Evolutionary conservation across 2,329 filamentous ascomycete species (phyloP), one percentile per base, ranked within the genome.

Genomic region (Xylaria sp.): DNA sequence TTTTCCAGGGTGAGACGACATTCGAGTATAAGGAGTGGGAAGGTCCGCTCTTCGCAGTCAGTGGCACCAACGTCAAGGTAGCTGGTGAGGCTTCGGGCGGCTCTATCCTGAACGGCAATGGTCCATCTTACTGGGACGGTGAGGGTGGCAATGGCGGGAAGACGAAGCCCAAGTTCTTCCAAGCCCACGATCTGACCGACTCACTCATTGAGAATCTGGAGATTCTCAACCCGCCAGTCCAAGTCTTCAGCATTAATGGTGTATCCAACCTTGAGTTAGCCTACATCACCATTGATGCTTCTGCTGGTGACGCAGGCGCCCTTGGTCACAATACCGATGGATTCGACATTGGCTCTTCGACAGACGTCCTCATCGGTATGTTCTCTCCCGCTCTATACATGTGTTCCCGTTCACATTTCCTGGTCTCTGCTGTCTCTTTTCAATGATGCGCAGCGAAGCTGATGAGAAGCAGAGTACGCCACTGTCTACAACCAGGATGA

Each of bases 401-500:
- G 20, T 20, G 10, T 10, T 18, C 12, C n/a, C 10, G 20, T 18
- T 48, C 8, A 9, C 20, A 7, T 20, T 48, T n/a, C 5, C 41
- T 8, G 41, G 15, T 46, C 41, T 46, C 41, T 37, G 8, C 8
- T 37, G 10, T 37, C 8, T 37, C 18, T 8, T 18, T n/a, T 5
- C 41, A 18, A 46, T 46, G 15, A 13, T 50, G 20, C 8, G 20
- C 46, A 25, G 9, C 20, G 46, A 12, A 23, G 23, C 46, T 50
- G 23, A 50, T 13, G 20, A 50, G 46, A 50, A 50, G 20, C 20
- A 50, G 46, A 56, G 39, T 48, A 59, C 6, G 41, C 56, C n/a
- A 59, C 41, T 8, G 41, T 59, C 12, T 59, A 59, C n/a, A 59
- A 59, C 13, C 56, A 59, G 56, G 41, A 59, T n/a, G 56, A 59